A percentile compares a stretch with the other conserved stretches of the same genome.
These are phyloP conservation scores for Wickerhamomyces mucosus DNA, from an alignment of 805 yeast species.

Conservation along the genomic window DNA sequence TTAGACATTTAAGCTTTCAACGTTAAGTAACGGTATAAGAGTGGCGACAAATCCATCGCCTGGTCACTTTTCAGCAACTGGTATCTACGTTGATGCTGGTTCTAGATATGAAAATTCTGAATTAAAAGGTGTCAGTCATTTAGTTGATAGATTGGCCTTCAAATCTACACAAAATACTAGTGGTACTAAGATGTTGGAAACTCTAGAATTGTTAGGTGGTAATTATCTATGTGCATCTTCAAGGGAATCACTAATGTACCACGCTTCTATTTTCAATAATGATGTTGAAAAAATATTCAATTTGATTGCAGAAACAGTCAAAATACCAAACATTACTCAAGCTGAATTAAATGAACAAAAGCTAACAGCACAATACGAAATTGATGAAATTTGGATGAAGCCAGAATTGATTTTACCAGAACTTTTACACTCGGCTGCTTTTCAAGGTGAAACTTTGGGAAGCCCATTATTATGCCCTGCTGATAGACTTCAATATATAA, in stretches of 20 bases:
- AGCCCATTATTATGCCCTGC: slow-evolving; percentile 76
- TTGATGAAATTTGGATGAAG: slow-evolving; percentile 71
- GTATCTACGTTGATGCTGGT: slow-evolving; percentile 86
- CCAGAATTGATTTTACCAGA: slow-evolving; percentile 86
- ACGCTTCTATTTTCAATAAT: slow-evolving; percentile 84
- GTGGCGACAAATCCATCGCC: slow-evolving; percentile 82
- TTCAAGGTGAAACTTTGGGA: slow-evolving; percentile 63
- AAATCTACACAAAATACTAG: slow-evolving; percentile 51
- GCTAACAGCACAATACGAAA: slow-evolving; percentile 69
- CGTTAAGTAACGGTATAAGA: slow-evolving; percentile 66
- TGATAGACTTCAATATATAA: slow-evolving; percentile 50
- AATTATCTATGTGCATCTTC: slow-evolving; percentile 90
- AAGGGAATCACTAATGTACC: slow-evolving; percentile 86
- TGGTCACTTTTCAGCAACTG: slow-evolving; percentile 86
- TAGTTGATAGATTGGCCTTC: slow-evolving; percentile 80
- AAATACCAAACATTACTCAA: slow-evolving; percentile 55
- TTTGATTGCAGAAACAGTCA: slow-evolving; percentile 68
- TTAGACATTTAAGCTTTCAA: slow-evolving; percentile 20
- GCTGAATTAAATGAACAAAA: slow-evolving; percentile 69
- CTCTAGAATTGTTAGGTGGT: slow-evolving; percentile 78
- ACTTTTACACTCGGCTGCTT: slow-evolving; percentile 80
- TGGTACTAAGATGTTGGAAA: slow-evolving; percentile 65
- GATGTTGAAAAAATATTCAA: slow-evolving; percentile 76
- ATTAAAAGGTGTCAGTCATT: slow-evolving; percentile 69
- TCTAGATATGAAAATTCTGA: slow-evolving; percentile 64